Evolutionary conservation across 2,329 filamentous ascomycete species (phyloP).

Genomic region (Botryotinia convoluta): DNA sequence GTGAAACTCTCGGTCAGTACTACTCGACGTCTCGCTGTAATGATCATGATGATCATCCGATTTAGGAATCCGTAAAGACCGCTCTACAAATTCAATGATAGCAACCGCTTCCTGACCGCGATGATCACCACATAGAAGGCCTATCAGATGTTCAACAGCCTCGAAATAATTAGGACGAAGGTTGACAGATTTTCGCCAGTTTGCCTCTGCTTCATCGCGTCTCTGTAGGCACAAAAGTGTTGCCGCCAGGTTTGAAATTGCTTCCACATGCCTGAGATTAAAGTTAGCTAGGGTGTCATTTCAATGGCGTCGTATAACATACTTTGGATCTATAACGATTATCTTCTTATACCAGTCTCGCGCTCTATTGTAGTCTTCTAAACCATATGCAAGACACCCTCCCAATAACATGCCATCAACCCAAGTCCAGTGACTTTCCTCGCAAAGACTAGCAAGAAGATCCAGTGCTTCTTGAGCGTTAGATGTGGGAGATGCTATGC

Average conservation of each 20-base stretch:
- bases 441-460: constrained; percentile 70
- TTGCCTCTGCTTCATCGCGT: constrained; percentile 76
- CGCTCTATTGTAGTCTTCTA: constrained; percentile 79
- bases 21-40: constrained; percentile 58
- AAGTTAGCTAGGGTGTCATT: constrained; percentile 16
- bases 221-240: constrained; percentile 81
- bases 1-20: constrained; percentile 40
- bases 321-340: constrained; percentile 55
- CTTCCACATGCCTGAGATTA: constrained; percentile 68
- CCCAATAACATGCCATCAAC: constrained; percentile 88
- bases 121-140: constrained; percentile 77
- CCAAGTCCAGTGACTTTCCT: constrained; percentile 83
- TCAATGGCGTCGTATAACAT: constrained; percentile 34
- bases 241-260: constrained; percentile 88
- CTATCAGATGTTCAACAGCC: constrained; percentile 90
- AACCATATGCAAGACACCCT: constrained; percentile 86
- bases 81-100: constrained; percentile 83
- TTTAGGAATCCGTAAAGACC: constrained; percentile 56
- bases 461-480: constrained; percentile 65
- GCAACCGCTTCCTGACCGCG: constrained; percentile 80
- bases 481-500: constrained; percentile 25
- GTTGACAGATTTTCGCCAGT: constrained; percentile 83
- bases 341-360: constrained; percentile 71
- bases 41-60: constrained; percentile 51
- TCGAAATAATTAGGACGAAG: constrained; percentile 86